These are phyloP conservation scores for Phialophora verrucosa DNA, from an alignment of 2,329 filamentous ascomycete species.

Conservation along the genomic window DNA sequence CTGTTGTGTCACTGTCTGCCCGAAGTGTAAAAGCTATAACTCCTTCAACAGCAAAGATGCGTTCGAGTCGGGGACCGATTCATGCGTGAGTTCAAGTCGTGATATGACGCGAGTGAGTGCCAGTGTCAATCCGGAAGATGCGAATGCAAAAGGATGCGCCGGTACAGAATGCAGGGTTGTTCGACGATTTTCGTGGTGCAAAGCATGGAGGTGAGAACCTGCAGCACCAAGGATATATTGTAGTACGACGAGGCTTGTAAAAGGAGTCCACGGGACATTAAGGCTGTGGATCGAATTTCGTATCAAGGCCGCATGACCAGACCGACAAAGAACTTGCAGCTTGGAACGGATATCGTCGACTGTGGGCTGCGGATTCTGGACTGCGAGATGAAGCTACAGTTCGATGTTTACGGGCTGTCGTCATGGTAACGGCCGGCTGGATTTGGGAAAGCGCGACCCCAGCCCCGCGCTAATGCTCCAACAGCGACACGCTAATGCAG, in stretches of 20 bases:
- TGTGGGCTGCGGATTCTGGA: not conserved
- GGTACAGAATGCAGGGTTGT: constrained; percentile 9
- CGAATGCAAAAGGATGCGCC: constrained; percentile 18
- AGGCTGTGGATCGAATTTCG: constrained; percentile 2
- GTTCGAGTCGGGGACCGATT: not conserved
- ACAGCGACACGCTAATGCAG: constrained; percentile 25
- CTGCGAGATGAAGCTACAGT: not conserved
- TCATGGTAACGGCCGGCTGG: constrained; percentile 5
- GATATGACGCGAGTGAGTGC: not conserved
- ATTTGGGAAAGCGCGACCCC: not conserved
- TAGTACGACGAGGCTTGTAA: constrained; percentile 10
- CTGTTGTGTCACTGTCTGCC: not conserved
- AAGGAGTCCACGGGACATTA: constrained; percentile 10
- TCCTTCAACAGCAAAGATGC: not conserved
- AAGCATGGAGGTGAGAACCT: constrained; percentile 16
- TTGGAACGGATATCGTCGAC: not conserved
- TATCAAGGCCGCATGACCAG: constrained; percentile 16
- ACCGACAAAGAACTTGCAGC: not conserved
- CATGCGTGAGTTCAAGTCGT: not conserved
- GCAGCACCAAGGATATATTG: constrained; percentile 17
- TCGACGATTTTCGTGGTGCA: constrained; percentile 11
- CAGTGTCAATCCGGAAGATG: constrained; percentile 12
- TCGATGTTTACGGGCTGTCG: constrained; percentile 9
- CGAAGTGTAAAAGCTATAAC: not conserved
- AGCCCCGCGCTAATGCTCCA: not conserved